Base-by-base conservation (phyloP, 345 rosid species). In the Isatis tinctoria region DNA sequence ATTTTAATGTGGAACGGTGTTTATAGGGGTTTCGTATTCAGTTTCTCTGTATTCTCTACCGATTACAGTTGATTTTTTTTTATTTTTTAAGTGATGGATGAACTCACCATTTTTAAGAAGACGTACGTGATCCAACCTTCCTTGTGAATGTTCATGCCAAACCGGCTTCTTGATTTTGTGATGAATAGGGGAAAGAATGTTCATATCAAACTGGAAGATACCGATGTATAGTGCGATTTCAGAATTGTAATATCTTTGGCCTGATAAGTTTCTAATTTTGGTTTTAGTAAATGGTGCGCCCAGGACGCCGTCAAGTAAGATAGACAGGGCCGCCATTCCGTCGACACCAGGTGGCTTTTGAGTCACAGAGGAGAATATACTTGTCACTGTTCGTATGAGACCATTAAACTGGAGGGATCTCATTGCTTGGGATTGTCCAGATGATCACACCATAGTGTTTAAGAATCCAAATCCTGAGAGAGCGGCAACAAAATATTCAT, bases 361-460 rank as follows among this genome's bases (percentile, higher is more conserved):
- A 77, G 79, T 60, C 41, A 82, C 84, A 4, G 98, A 94, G 80
- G 98, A 91, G 85, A 94, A 88, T 81, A 94, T 94, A 69, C 69
- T 87, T 63, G 98, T 94, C 12, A 91, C 97, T 0, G 95, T 91
- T 16, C 79, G 97, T 62, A 73, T 94, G 56, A 85, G 98, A 84
- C 97, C 97, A 8, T 70, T 94, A 66, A 91, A 79, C 79, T 76
- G 89, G 78, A 87, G 84, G 79, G 98, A 91, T 78, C 97, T 94
- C 70, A 79, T 94, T 41, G 96, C 98, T 9, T 94, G 97, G 98
- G 96, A 91, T 56, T 91, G 90, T 74, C 82, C 85, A 8, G 91
- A 94, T 78, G 88, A 78, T 61, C 85, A 78, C 16, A 84, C 85
- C 14, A 81, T 94, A 2, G 69, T 84, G 10, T 87, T 74, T 82